Evolutionary conservation across 2,329 filamentous ascomycete genomes (phyloP).

Genomic region (Pochonia chlamydosporia): DNA sequence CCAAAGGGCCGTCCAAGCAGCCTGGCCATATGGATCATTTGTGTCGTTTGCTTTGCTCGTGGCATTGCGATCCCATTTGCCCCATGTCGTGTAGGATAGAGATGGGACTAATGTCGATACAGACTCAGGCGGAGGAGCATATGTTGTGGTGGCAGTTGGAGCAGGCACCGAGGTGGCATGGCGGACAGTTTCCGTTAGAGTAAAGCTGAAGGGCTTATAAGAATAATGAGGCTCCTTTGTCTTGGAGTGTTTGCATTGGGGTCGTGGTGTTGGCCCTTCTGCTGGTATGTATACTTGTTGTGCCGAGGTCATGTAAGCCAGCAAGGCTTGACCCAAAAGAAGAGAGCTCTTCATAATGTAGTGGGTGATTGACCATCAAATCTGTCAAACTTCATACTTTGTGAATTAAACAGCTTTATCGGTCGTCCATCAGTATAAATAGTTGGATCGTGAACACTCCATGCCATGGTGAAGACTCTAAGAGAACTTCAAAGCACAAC

Average conservation of each 20-base stretch:
- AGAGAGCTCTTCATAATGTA: not conserved
- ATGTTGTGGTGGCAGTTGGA: conserved; percentile 24
- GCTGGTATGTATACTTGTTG: conserved; percentile 21
- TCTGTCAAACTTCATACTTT: too few species aligned
- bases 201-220: conserved; percentile 23
- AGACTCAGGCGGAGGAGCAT: conserved; percentile 20
- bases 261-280: conserved; percentile 20
- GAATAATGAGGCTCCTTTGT: conserved; percentile 19
- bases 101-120: conserved; percentile 19
- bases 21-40: conserved; percentile 23
- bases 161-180: conserved; percentile 24
- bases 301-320: conserved; percentile 10
- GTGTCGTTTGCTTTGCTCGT: conserved; percentile 20
- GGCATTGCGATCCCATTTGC: conserved; percentile 26
- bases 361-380: not conserved
- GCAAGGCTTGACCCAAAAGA: not conserved
- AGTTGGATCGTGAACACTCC: not conserved
- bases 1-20: conserved; percentile 27
- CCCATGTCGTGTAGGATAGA: conserved; percentile 27
- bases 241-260: conserved; percentile 17
- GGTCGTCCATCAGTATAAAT: not conserved
- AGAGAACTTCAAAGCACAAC: not conserved
- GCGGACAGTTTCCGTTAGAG: conserved; percentile 24
- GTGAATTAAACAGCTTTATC: not conserved
- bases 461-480: too few species aligned